Conservation (phyloP, 805 yeast genomes). For the Candida hungchunana region DNA sequence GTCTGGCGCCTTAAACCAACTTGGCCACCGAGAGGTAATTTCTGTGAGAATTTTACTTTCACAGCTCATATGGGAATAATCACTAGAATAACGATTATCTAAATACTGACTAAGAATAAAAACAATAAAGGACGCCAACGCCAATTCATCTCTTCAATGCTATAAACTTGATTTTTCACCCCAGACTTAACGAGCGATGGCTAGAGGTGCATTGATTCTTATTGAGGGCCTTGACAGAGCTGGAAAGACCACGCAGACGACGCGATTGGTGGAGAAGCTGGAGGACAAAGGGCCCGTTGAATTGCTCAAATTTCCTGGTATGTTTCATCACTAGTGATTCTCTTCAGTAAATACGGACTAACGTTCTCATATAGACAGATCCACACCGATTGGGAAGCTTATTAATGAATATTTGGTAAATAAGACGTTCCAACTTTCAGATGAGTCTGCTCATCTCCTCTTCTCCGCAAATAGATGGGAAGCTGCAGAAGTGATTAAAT, state of each 20-base stretch:
- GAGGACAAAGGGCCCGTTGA: slow-evolving; percentile 33
- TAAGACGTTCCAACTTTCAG: slow-evolving; percentile 47
- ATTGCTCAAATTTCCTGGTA: slow-evolving; percentile 70
- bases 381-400: slow-evolving; percentile 74
- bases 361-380: slow-evolving; percentile 43
- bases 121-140: background rate
- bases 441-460: slow-evolving; percentile 79
- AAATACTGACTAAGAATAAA: too few species aligned
- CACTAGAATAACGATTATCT: background rate
- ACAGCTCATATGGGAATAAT: too few species aligned
- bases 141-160: background rate
- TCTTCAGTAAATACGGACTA: background rate
- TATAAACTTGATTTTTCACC: background rate
- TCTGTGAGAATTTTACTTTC: background rate
- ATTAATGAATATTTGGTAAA: slow-evolving; percentile 70
- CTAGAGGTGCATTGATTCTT: slow-evolving; percentile 69
- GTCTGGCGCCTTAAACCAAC: slow-evolving; percentile 45
- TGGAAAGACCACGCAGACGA: slow-evolving; percentile 87
- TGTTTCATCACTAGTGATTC: slow-evolving; percentile 3
- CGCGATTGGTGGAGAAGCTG: slow-evolving; percentile 32
- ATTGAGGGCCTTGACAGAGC: slow-evolving; percentile 94
- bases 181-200: slow-evolving; percentile 10
- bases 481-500: slow-evolving; percentile 42
- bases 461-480: slow-evolving; percentile 98
- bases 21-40: slow-evolving; percentile 38